Conservation (phyloP, 176 grass and related monocot genomes). For the Tillandsia leiboldiana region DNA sequence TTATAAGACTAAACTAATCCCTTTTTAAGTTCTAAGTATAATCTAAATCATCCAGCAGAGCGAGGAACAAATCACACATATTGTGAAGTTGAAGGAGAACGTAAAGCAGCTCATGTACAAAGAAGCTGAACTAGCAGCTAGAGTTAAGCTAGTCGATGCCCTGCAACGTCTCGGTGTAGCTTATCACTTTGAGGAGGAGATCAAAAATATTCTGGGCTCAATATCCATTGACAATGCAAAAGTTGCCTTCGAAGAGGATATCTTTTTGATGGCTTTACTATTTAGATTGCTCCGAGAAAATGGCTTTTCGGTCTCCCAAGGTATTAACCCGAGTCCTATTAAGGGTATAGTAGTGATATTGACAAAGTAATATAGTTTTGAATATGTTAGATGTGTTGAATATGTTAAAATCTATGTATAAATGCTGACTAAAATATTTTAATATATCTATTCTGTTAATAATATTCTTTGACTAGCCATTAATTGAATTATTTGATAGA, state of each 20-base stretch:
- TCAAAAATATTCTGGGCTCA: conserved; percentile 13
- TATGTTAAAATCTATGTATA: background rate
- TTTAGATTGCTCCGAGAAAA: conserved; percentile 35
- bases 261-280: conserved; percentile 18
- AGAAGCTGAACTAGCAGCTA: background rate
- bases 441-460: background rate
- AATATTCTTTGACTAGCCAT: background rate
- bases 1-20: no score
- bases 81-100: conserved; percentile 4
- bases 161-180: conserved; percentile 35
- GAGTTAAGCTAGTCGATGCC: conserved; percentile 16
- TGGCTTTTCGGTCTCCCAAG: conserved; percentile 22
- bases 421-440: background rate
- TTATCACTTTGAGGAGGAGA: conserved; percentile 40
- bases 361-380: no score
- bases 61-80: no score
- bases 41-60: no score
- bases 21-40: no score
- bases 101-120: conserved; percentile 18
- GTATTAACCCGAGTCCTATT: conserved; percentile 3
- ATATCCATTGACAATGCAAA: conserved; percentile 1
- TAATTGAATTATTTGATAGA: background rate
- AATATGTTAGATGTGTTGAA: background rate
- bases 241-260: conserved; percentile 4
- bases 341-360: no score